Evolutionary conservation across 306 rosid species (phyloP), one percentile per base, ranked within the genome.

Genomic region (Castanospermum australe): DNA sequence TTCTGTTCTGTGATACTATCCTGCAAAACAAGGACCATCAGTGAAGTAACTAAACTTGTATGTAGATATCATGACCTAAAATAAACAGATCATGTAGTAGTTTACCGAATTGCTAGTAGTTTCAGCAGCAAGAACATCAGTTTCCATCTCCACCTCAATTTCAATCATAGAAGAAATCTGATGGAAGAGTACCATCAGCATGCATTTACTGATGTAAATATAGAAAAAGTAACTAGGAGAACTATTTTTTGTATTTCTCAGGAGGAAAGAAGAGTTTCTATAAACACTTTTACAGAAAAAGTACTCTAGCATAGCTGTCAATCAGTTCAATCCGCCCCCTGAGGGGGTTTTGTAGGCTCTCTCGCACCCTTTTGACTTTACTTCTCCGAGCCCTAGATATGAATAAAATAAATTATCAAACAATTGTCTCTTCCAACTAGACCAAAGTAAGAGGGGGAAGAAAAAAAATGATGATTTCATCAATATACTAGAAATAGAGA

Each of bases 101-200:
- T 63, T 72, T 85, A 95, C 98, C 90, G 68, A 86, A 79, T 89
- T 89, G 86, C 92, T 86, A 59, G 94, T 91, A 62, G 89, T 90
- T 91, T 90, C 99, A 54, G 96, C 98, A 39, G 94, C 98, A 75
- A 88, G 91, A 79, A 95, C 98, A 47, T 93, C 97, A 30, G 94
- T 87, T 83, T 91, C 97, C 94, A 95, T 75, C 90, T 93, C 99
- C 71, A 93, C 96, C 82, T 95, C 99, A 42, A 95, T 93, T 87
- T 95, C 99, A 60, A 95, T 93, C 96, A 93, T 95, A 4, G 98
- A 93, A 62, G 99, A 93, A 44, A 95, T 89, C 99, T 93, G 88
- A 62, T 59, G 64, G 47, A 70, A 28, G 32, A 48, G 64, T 30
- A 59, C 55, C 50, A 70, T 78, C 32, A 72, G 67, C 71, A 45